phyloP scores from a whole-genome alignment of 2,329 filamentous ascomycete species.

The Coniochaeta prunicola region DNA sequence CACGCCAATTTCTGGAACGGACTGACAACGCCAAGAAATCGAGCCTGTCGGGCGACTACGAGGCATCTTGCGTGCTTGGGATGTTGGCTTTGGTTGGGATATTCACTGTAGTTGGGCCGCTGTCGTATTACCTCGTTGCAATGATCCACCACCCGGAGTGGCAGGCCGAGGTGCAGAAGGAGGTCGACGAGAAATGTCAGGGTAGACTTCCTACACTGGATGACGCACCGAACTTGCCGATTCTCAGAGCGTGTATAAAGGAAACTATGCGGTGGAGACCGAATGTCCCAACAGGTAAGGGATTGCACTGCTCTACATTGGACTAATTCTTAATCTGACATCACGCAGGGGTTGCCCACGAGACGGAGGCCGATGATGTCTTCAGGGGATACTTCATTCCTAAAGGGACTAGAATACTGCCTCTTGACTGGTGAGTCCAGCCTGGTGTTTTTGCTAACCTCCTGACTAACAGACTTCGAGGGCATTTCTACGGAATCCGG shows the following conservation, averaged over 20 bases:
- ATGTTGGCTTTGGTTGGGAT: conserved; percentile 30
- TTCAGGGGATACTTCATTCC: conserved; percentile 40
- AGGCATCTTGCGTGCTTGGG: conserved; percentile 23
- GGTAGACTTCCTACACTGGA: conserved; percentile 33
- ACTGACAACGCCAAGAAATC: conserved; percentile 12
- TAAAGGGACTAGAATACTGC: conserved; percentile 36
- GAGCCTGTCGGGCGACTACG: conserved; percentile 18
- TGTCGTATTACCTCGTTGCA: conserved; percentile 28
- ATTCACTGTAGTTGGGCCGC: conserved; percentile 26
- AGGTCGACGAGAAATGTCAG: conserved; percentile 35
- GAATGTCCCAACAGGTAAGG: conserved; percentile 33
- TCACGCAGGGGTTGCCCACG: conserved; percentile 36
- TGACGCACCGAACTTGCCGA: conserved; percentile 32
- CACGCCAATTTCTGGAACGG: conserved; percentile 32
- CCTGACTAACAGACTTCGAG: conserved; percentile 16
- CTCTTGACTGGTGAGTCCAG: conserved; percentile 27
- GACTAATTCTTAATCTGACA: neutral
- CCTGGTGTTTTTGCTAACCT: neutral
- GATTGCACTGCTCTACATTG: neutral
- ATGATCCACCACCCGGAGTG: conserved; percentile 42
- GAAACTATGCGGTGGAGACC: conserved; percentile 37
- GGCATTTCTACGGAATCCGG: conserved; percentile 44
- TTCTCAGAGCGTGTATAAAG: conserved; percentile 38
- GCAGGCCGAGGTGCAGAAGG: conserved; percentile 35
- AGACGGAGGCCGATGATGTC: conserved; percentile 42